A percentile compares a stretch with the other conserved stretches of the same genome.
phyloP scores from a whole-genome alignment of 768 basidiomycete genomes.

The Podaxis mareebaensis region DNA sequence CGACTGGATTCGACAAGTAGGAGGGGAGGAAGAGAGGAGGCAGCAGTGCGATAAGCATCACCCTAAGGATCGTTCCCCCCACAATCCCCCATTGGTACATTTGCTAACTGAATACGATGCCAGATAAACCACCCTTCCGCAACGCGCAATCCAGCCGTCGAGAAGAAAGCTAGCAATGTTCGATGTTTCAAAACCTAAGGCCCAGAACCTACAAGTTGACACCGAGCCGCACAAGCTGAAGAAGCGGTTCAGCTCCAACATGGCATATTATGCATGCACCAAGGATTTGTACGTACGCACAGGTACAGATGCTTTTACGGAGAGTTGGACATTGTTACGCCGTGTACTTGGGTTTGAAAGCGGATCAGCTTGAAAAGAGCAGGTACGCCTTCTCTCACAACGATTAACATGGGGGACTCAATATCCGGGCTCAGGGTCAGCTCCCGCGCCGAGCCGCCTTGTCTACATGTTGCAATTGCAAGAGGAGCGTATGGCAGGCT shows the following conservation, averaged over 20 bases:
- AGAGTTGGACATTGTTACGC: not conserved
- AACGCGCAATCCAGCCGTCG: conserved; percentile 3
- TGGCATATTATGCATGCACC: not conserved
- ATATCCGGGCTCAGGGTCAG: not conserved
- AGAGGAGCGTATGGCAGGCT: too few relatives aligned
- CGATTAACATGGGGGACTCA: not conserved
- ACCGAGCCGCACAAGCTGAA: not conserved
- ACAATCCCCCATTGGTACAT: not conserved
- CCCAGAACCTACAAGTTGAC: not conserved
- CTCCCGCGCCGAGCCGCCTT: not conserved
- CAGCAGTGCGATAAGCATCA: not conserved
- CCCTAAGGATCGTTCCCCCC: not conserved
- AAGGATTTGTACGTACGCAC: not conserved
- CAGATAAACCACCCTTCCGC: not conserved
- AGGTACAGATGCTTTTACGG: not conserved
- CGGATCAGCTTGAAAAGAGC: conserved; percentile 2
- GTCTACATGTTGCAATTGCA: not conserved
- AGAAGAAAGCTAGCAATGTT: not conserved
- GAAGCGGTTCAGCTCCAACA: not conserved
- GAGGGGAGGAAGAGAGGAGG: not conserved
- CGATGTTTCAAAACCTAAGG: not conserved
- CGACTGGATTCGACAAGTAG: not conserved
- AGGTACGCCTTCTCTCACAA: not conserved
- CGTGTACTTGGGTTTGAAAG: not conserved
- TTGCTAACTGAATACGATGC: not conserved